Percentiles rank a stretch among this genome's conserved stretches.
Conservation (phyloP, 768 basidiomycete species). For the Tulasnella sp. region DNA sequence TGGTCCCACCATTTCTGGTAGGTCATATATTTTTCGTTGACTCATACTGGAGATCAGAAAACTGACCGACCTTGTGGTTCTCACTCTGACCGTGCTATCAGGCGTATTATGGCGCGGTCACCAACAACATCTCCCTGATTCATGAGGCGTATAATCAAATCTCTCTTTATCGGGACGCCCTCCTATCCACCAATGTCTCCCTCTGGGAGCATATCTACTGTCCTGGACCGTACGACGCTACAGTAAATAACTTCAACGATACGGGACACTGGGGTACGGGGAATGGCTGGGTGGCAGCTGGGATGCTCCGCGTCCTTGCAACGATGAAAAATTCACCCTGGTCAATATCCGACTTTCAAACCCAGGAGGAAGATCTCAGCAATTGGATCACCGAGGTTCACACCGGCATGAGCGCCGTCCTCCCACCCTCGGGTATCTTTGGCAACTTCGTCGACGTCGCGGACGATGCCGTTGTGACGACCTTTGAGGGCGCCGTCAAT, state of each 20-base stretch:
- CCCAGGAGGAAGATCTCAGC: slow-evolving; percentile 19
- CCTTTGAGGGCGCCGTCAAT: background rate
- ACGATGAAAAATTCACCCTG: slow-evolving; percentile 23
- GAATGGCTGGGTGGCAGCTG: slow-evolving; percentile 27
- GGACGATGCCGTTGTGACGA: too few species aligned
- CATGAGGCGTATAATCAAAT: slow-evolving; percentile 24
- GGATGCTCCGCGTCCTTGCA: slow-evolving; percentile 24
- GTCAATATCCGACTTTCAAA: background rate
- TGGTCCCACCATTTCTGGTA: slow-evolving; percentile 24
- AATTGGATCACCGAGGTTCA: slow-evolving; percentile 24
- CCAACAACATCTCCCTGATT: background rate
- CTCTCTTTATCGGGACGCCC: slow-evolving; percentile 22
- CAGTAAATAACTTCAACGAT: slow-evolving; percentile 15
- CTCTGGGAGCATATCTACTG: slow-evolving; percentile 25
- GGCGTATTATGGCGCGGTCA: slow-evolving; percentile 25
- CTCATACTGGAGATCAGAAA: background rate
- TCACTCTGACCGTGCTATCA: slow-evolving; percentile 19
- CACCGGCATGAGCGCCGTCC: slow-evolving; percentile 6
- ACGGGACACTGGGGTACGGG: slow-evolving; percentile 23
- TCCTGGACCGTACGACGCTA: too few species aligned
- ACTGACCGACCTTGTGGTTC: background rate
- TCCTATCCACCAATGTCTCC: slow-evolving; percentile 15
- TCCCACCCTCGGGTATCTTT: slow-evolving; percentile 19
- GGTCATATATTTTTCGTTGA: slow-evolving; percentile 15
- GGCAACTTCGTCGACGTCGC: slow-evolving; percentile 21